Conservation (phyloP, 1,139 yeast species). For the Hyphopichia fennica region DNA sequence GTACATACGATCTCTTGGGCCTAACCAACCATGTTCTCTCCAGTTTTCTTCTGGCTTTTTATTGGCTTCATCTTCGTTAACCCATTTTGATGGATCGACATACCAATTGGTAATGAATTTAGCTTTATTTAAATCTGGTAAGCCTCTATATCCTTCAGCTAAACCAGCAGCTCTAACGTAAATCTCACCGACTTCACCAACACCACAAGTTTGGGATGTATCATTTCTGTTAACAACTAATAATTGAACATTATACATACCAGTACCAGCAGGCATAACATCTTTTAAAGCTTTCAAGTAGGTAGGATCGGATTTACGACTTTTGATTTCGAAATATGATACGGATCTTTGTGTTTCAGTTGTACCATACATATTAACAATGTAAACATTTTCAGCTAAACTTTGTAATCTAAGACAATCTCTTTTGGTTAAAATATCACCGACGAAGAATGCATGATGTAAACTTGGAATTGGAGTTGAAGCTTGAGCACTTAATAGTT, state of each 20-base stretch:
- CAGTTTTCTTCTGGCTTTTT: constrained; percentile 53
- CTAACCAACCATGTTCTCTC: constrained; percentile 81
- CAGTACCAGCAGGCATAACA: constrained; percentile 97
- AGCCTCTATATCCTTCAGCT: constrained; percentile 92
- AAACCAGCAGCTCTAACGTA: constrained; percentile 98
- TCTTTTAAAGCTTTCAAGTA: constrained; percentile 87
- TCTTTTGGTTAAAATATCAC: constrained; percentile 94
- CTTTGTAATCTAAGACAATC: constrained; percentile 92
- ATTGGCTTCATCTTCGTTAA: constrained; percentile 46
- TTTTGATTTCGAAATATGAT: constrained; percentile 84
- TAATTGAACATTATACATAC: constrained; percentile 93
- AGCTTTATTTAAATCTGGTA: constrained; percentile 83
- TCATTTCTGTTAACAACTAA: constrained; percentile 91
- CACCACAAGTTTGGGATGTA: constrained; percentile 88
- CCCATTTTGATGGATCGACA: constrained; percentile 63
- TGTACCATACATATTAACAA: constrained; percentile 98
- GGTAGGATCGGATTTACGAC: constrained; percentile 64
- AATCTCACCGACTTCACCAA: constrained; percentile 98
- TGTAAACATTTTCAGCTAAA: constrained; percentile 82
- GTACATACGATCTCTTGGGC: constrained; percentile 93
- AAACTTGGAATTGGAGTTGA: constrained; percentile 81
- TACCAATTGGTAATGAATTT: constrained; percentile 94
- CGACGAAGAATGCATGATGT: constrained; percentile 97
- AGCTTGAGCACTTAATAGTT: constrained; percentile 92
- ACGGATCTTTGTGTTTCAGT: constrained; percentile 99